These are phyloP conservation scores for Coemansia guatemalensis DNA, from an alignment of 192 early-diverging fungal species.

Conservation along the genomic window DNA sequence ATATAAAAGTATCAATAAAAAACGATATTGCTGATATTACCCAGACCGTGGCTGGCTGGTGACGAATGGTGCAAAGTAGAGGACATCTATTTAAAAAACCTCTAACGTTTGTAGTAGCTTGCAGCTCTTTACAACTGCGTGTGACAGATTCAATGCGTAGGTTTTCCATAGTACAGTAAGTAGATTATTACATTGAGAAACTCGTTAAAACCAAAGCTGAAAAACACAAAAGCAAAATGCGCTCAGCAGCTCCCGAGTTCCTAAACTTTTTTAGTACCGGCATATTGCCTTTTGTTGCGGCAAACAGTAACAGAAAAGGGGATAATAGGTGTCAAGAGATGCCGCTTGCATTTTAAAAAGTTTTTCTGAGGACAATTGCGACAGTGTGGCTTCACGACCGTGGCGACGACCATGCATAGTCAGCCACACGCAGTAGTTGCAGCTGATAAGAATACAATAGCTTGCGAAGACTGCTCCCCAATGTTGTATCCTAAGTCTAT, in stretches of 20 bases:
- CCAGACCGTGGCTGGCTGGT: constrained; percentile 2
- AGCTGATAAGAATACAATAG: not conserved
- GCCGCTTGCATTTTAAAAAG: not conserved
- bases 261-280: not conserved
- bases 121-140: not conserved
- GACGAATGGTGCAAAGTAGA: not conserved
- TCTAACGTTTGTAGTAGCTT: not conserved
- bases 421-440: not conserved
- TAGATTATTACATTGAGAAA: not conserved
- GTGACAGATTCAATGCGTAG: not conserved
- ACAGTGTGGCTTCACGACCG: not conserved
- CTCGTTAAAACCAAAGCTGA: not conserved
- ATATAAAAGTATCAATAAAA: constrained; percentile 37
- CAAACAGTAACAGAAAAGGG: not conserved
- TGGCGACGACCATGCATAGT: not conserved
- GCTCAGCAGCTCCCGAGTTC: not conserved
- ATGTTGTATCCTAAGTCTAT: not conserved
- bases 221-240: not conserved
- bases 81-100: not conserved
- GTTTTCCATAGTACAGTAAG: not conserved
- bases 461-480: not conserved
- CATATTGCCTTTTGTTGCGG: not conserved
- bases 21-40: not conserved
- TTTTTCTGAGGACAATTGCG: not conserved
- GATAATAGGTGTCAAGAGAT: not conserved